These are phyloP conservation scores for Trichomonas gallinae DNA, from an alignment of 208 protist genomes.

Conservation along the genomic window DNA sequence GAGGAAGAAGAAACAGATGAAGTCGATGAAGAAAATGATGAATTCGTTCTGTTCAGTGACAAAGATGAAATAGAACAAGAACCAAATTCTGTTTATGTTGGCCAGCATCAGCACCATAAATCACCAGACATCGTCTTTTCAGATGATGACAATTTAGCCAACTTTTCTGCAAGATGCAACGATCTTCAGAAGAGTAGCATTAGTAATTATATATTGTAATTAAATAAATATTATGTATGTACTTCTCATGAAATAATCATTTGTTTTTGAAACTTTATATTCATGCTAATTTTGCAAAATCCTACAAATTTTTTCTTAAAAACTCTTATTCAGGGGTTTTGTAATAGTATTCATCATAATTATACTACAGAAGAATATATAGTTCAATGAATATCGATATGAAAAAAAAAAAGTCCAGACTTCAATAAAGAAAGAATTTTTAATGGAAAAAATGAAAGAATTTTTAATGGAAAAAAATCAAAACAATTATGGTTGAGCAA, in stretches of 20 bases:
- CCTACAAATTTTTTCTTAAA: no score
- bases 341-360: no score
- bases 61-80: neutral
- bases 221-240: neutral
- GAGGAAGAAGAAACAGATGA: neutral
- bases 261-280: no score
- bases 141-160: neutral
- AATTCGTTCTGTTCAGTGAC: neutral
- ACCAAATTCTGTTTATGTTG: neutral
- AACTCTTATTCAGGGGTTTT: no score
- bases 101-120: neutral
- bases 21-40: neutral
- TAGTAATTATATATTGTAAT: neutral
- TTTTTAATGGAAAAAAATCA: neutral
- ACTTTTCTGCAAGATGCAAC: neutral
- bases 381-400: no score
- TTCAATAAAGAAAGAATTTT: no score
- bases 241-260: neutral
- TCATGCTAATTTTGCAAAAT: no score
- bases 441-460: no score
- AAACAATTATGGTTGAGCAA: neutral
- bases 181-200: neutral
- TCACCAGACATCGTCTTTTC: neutral
- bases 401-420: no score
- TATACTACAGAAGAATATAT: no score